These are phyloP conservation scores for Teratosphaeria zuluensis DNA, from an alignment of 2,329 filamentous ascomycete species.

Conservation along the genomic window DNA sequence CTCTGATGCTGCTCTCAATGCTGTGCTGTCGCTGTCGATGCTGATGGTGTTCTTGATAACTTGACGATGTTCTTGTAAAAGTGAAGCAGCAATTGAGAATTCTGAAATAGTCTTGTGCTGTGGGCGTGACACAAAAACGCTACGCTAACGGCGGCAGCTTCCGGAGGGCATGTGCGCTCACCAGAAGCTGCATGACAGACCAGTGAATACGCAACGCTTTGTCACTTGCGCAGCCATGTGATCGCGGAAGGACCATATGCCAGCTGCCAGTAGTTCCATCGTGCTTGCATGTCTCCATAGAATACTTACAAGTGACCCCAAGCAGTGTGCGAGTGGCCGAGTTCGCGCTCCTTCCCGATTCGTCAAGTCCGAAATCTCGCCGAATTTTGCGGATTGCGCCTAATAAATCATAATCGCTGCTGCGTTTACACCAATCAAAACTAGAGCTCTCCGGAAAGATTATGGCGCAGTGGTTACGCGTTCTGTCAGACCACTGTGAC, in stretches of 20 bases:
- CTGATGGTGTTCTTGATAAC: neutral
- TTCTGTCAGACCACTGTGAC: neutral
- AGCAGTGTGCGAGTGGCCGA: neutral
- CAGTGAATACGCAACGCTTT: neutral
- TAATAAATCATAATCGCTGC: neutral
- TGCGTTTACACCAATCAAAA: neutral
- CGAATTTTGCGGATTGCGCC: neutral
- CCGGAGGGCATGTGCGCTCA: neutral
- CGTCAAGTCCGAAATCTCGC: neutral
- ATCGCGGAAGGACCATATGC: neutral
- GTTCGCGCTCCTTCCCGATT: neutral
- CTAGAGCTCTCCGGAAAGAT: neutral
- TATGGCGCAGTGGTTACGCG: neutral
- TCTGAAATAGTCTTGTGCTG: neutral
- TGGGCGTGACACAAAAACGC: neutral
- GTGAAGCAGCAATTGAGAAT: neutral
- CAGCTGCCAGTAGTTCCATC: neutral
- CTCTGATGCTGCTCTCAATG: neutral
- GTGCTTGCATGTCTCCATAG: neutral
- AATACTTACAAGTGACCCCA: too few species aligned
- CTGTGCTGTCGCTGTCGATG: neutral
- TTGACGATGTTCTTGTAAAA: neutral
- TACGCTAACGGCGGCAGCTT: neutral
- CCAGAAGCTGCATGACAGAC: neutral
- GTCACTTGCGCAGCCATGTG: neutral